Evolutionary conservation across 441 rosid genomes (phyloP).

Genomic region (Heliophila coronopifolia): DNA sequence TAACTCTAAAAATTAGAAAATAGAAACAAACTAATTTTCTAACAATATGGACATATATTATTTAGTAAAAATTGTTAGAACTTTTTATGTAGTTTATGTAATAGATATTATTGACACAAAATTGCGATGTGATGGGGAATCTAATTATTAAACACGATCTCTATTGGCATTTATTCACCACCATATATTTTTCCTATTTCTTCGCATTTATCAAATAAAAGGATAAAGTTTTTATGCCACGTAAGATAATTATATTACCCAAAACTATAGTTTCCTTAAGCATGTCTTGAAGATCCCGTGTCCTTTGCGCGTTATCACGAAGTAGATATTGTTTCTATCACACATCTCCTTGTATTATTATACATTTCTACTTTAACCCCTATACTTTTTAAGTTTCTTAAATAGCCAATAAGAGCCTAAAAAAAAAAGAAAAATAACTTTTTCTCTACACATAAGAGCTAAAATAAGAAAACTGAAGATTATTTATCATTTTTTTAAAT

Average conservation of each 20-base stretch:
- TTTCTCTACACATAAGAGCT: not conserved
- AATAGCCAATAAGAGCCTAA: not conserved
- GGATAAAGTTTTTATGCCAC: not conserved
- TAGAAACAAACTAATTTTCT: too few species aligned
- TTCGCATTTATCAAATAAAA: not conserved
- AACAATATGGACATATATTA: too few species aligned
- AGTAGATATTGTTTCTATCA: conserved; percentile 11
- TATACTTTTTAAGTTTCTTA: not conserved
- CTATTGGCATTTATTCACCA: too few species aligned
- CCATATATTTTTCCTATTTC: too few species aligned
- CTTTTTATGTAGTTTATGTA: too few species aligned
- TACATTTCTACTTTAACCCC: not conserved
- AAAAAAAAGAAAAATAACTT: too few species aligned
- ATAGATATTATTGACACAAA: too few species aligned
- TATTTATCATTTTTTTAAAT: not conserved
- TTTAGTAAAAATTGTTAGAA: too few species aligned
- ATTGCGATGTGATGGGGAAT: too few species aligned
- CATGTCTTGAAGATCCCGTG: conserved; percentile 23
- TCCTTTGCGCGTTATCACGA: conserved; percentile 27
- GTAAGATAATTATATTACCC: not conserved
- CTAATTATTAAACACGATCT: too few species aligned
- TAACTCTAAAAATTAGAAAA: too few species aligned
- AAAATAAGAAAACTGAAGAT: accelerated
- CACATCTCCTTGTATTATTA: not conserved
- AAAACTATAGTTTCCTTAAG: not conserved